phyloP scores from a whole-genome alignment of 139 green algal genomes.

The Yamagishiella unicocca region DNA sequence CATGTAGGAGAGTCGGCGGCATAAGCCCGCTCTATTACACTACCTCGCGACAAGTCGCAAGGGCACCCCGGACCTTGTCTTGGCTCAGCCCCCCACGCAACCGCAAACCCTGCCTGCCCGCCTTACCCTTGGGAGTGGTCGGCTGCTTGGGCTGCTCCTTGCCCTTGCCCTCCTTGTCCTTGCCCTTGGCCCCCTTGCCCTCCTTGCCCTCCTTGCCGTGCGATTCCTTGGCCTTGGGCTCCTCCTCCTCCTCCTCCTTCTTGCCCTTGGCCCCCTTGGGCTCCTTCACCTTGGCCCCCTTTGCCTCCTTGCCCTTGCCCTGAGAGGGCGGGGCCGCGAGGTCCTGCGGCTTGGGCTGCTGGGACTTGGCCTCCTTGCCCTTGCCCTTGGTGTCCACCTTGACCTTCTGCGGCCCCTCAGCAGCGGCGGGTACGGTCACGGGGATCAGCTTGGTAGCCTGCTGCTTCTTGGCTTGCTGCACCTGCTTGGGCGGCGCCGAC shows the following conservation, averaged over 20 bases:
- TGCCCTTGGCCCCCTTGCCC: slow-evolving; percentile 3
- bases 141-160: too few relatives aligned
- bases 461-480: background rate
- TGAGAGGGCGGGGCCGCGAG: too few relatives aligned
- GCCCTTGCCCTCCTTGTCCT: background rate
- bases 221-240: background rate
- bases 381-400: background rate
- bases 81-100: too few relatives aligned
- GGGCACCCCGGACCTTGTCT: too few relatives aligned
- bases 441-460: background rate
- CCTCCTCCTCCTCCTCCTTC: background rate
- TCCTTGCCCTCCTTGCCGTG: background rate
- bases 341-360: too few relatives aligned
- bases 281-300: slow-evolving; percentile 6
- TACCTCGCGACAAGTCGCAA: too few relatives aligned
- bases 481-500: slow-evolving; percentile 27
- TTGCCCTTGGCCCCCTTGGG: slow-evolving; percentile 1
- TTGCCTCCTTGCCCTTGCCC: slow-evolving; percentile 12
- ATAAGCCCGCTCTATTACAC: too few relatives aligned
- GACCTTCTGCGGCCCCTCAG: slow-evolving; percentile 22
- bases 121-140: too few relatives aligned
- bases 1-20: background rate
- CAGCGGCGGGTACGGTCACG: background rate
- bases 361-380: background rate
- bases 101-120: too few relatives aligned